Percentiles rank a stretch among this genome's conserved stretches.
Evolutionary conservation across 108 stramenopile species (phyloP).

Genomic region (Skeletonema menzelii): DNA sequence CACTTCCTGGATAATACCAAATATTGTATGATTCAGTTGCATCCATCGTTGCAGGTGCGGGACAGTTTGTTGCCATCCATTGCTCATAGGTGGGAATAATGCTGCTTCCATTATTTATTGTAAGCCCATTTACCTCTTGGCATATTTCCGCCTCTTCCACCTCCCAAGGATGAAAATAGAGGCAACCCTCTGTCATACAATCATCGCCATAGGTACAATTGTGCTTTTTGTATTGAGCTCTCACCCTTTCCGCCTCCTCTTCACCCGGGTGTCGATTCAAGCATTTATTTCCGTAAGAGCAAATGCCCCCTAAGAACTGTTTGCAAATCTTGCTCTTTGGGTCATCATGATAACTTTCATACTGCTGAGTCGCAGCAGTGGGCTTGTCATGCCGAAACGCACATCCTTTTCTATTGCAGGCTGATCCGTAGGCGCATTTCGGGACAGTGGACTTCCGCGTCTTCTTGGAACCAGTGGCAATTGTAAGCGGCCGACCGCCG

Average conservation of each 20-base stretch:
- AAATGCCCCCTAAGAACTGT: constrained; percentile 75
- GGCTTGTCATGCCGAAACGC: constrained; percentile 61
- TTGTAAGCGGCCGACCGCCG: constrained; percentile 45
- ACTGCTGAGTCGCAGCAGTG: constrained; percentile 6
- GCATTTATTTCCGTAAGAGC: constrained; percentile 65
- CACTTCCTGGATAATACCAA: constrained; percentile 47
- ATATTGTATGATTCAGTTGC: constrained; percentile 26
- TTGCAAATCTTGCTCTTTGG: constrained; percentile 62
- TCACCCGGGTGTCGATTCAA: constrained; percentile 79
- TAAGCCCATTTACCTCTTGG: background rate
- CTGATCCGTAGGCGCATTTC: constrained; percentile 67
- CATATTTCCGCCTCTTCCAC: constrained; percentile 28
- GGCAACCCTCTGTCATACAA: constrained; percentile 78
- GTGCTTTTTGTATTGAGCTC: constrained; percentile 66
- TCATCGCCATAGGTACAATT: constrained; percentile 73
- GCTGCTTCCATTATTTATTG: background rate
- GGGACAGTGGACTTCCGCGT: constrained; percentile 34
- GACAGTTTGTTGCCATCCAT: constrained; percentile 43
- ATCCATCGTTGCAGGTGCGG: constrained; percentile 42
- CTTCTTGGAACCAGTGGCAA: constrained; percentile 42
- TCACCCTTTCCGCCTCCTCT: constrained; percentile 59
- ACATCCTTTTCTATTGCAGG: constrained; percentile 74
- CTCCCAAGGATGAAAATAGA: constrained; percentile 77
- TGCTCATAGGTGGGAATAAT: constrained; percentile 32
- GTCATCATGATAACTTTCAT: constrained; percentile 55